A percentile compares a stretch with the other conserved stretches of the same genome.
Evolutionary conservation across 352 stramenopile species (phyloP).

Genomic region (Blastocystis sp.): DNA sequence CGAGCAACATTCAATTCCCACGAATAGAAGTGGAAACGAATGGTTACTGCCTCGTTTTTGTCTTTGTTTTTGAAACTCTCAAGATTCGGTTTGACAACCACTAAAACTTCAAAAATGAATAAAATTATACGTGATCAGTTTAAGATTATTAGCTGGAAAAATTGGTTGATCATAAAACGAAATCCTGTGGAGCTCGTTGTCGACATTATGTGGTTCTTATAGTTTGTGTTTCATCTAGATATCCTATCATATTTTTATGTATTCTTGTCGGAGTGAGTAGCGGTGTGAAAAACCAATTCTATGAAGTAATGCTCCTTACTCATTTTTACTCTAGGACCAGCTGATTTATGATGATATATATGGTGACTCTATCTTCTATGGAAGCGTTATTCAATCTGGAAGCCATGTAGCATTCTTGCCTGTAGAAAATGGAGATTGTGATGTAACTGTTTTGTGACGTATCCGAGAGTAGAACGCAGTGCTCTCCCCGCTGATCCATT

Average conservation of each 20-base stretch:
- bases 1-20: neutral
- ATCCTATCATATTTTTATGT: neutral
- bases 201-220: slow-evolving; percentile 9
- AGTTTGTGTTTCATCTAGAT: neutral
- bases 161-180: slow-evolving; percentile 48
- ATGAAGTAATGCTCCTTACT: neutral
- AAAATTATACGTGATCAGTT: neutral
- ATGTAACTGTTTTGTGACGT: neutral
- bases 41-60: neutral
- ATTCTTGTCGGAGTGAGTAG: slow-evolving; percentile 36
- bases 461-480: neutral
- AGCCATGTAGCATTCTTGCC: neutral
- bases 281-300: neutral
- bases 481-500: neutral
- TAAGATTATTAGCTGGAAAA: slow-evolving; percentile 2
- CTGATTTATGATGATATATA: neutral
- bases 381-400: neutral
- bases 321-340: neutral
- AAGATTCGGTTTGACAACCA: neutral
- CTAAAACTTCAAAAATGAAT: neutral
- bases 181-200: slow-evolving; percentile 1
- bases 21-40: neutral
- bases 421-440: neutral
- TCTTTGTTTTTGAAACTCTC: neutral
- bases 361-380: neutral